Base-by-base conservation (phyloP, 169 alveolate genomes). In the Plasmodium gaboni region DNA sequence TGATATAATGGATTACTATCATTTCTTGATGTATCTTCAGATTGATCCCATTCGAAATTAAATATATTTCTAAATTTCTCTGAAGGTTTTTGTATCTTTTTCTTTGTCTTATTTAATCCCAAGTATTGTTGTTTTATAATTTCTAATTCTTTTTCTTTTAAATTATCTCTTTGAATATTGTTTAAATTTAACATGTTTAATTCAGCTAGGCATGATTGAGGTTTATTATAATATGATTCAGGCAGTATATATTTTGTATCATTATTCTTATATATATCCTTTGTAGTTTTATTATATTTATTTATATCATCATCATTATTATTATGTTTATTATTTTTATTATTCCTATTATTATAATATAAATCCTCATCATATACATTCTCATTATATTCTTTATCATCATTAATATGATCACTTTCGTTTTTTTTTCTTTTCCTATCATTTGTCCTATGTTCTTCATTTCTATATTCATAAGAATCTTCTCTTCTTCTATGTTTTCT, bases 1-100 rank as follows among this genome's bases (percentile, higher is more conserved):
- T 93, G 95, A 89, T 96, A 98, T 28, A 97, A 80, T 1, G 98
- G 98, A 83, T 98, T 97, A 87, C 90, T 93, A 48, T 96, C 98
- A 59, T 88, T 87, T 63, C 70, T 72, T 17, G 96, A 74, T 5
- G 98, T 96, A 74, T 96, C 98, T 69, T 96, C 98, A 22, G 96
- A 88, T 44, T 93, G 94, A 65, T 95, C 97, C 98, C 98, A 96
- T 55, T 96, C 98, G 71, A 96, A 96, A 72, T 94, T 93, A 51
- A 96, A 96, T 4, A 94, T 92, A 50, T 95, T 95, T 80, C 94
- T 55, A 93, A 96, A 97, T 80, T 97, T 97, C 73, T 97, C 99
- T 46, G 99, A 96, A 0, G 98, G 99, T 73, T 97, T 97, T 44
- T 95, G 95, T 15, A 96, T 65, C 68, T 96, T 96, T 87, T 96